These are phyloP conservation scores for Daphne laureola DNA, from an alignment of 441 rosid genomes.

Conservation along the genomic window DNA sequence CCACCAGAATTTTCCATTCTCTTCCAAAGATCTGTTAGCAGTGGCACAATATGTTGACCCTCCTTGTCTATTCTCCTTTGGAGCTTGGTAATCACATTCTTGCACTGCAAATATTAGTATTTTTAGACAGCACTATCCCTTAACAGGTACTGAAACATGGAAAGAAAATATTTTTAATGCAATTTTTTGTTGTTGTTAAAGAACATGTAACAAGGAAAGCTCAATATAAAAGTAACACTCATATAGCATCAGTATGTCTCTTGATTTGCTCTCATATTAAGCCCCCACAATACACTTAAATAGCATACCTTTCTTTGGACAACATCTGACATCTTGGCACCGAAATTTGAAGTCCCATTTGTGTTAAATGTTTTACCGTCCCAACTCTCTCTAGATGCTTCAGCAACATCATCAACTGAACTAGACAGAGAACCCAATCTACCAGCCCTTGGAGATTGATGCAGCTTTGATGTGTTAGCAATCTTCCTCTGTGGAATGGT, in stretches of 20 bases:
- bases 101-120: constrained; percentile 55
- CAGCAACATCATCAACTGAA: constrained; percentile 51
- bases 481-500: constrained; percentile 60
- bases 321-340: constrained; percentile 65
- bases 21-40: constrained; percentile 87
- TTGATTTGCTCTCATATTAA: too few relatives aligned
- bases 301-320: constrained; percentile 77
- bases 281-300: too few relatives aligned
- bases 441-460: constrained; percentile 61
- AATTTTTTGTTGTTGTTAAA: too few relatives aligned
- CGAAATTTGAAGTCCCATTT: constrained; percentile 44
- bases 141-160: constrained; percentile 1
- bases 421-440: constrained; percentile 44
- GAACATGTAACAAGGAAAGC: too few relatives aligned
- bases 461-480: constrained; percentile 63
- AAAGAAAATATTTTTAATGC: neutral
- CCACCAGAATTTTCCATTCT: constrained; percentile 67
- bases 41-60: constrained; percentile 93
- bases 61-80: constrained; percentile 88
- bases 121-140: constrained; percentile 8
- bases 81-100: constrained; percentile 84
- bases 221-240: too few relatives aligned
- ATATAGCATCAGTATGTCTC: constrained; percentile 8
- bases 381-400: constrained; percentile 59
- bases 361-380: constrained; percentile 48